Evolutionary conservation across 2,329 filamentous ascomycete genomes (phyloP).

Genomic region (Phoma sp.): DNA sequence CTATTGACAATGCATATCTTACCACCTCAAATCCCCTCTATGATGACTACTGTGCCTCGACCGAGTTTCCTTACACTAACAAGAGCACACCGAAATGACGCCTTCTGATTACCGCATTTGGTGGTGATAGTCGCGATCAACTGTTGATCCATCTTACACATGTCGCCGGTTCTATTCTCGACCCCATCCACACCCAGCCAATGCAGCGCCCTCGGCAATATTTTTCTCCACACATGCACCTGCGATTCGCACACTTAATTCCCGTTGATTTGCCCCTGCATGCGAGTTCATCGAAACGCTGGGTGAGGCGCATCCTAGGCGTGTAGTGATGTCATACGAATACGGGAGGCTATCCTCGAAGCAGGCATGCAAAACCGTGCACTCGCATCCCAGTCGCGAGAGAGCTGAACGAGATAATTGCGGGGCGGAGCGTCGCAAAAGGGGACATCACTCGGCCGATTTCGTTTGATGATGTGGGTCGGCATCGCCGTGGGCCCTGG

Average conservation of each 20-base stretch:
- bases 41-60: no score
- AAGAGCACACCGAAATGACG: conserved; percentile 1
- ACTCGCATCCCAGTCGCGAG: no score
- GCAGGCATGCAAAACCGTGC: no score
- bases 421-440: background rate
- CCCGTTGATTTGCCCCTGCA: conserved; percentile 6
- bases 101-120: background rate
- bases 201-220: background rate
- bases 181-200: background rate
- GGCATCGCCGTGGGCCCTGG: no score
- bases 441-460: background rate
- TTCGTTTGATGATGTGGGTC: conserved; percentile 3
- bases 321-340: conserved; percentile 1
- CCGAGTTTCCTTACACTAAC: background rate
- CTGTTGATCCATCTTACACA: conserved; percentile 3
- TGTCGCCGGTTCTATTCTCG: background rate
- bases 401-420: conserved; percentile 2
- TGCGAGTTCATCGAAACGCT: background rate
- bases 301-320: background rate
- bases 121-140: conserved; percentile 1
- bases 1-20: conserved; percentile 19
- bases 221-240: background rate
- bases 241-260: background rate
- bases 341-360: background rate
- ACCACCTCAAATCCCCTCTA: no score